Percentiles rank a stretch among this genome's conserved stretches.
phyloP scores from a whole-genome alignment of 305 asterid genomes.

The Fraxinus albicans region DNA sequence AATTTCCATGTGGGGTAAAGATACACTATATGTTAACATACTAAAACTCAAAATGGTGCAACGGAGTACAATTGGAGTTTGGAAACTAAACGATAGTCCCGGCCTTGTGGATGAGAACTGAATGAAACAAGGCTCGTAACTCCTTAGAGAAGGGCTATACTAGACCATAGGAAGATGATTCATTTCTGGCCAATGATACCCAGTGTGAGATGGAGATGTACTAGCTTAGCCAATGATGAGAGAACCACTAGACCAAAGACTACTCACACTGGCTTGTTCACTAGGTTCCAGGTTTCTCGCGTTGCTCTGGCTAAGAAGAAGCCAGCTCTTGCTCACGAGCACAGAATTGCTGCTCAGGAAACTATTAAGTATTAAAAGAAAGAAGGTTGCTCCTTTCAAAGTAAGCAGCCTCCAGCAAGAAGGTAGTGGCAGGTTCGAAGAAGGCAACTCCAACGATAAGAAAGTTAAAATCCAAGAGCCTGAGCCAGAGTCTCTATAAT shows the following conservation, averaged over 20 bases:
- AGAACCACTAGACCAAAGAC: neutral
- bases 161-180: neutral
- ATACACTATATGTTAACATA: neutral
- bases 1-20: neutral
- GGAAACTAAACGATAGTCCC: neutral
- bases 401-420: neutral
- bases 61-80: neutral
- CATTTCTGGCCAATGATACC: neutral
- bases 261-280: neutral
- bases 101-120: neutral
- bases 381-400: neutral
- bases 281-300: neutral
- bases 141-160: neutral
- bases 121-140: neutral
- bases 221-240: neutral
- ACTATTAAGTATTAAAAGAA: neutral
- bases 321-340: neutral
- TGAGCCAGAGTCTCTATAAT: neutral
- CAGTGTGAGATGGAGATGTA: neutral
- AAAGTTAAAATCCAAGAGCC: neutral
- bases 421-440: neutral
- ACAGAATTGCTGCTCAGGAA: neutral
- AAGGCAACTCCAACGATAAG: neutral
- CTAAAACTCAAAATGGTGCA: neutral
- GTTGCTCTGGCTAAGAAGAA: neutral